Evolutionary conservation across 257 asterid genomes (phyloP).

Genomic region (Eustoma russellianum): DNA sequence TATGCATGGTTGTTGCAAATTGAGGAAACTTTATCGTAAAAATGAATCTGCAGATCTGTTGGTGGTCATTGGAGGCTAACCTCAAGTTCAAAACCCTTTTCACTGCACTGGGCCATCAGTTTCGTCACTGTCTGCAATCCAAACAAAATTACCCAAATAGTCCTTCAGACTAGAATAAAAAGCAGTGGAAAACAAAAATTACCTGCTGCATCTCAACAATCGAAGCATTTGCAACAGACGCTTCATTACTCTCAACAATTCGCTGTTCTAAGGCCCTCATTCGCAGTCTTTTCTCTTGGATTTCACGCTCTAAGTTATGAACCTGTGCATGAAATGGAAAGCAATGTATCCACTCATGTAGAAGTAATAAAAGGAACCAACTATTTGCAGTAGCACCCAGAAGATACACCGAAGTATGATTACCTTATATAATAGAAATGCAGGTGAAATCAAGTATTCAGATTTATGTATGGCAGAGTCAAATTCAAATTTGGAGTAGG

Average conservation of each 20-base stretch:
- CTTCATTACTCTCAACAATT: constrained; percentile 77
- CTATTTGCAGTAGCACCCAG: no score
- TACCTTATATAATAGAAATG: no score
- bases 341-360: no score
- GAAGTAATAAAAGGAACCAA: no score
- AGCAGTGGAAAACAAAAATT: constrained; percentile 6
- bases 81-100: constrained; percentile 91
- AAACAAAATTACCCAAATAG: not conserved
- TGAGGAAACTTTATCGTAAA: no score
- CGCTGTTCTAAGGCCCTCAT: constrained; percentile 77
- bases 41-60: no score
- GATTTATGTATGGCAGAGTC: no score
- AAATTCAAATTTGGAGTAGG: no score
- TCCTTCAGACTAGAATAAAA: not conserved
- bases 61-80: constrained; percentile 23
- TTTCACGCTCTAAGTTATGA: constrained; percentile 76
- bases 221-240: constrained; percentile 72
- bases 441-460: no score
- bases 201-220: constrained; percentile 96
- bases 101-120: constrained; percentile 80
- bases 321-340: constrained; percentile 31
- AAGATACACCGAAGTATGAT: not conserved
- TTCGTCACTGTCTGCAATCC: constrained; percentile 55
- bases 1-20: no score
- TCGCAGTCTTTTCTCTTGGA: constrained; percentile 76